phyloP scores from a whole-genome alignment of 495 filamentous ascomycete species.

The Podospora appendiculata region DNA sequence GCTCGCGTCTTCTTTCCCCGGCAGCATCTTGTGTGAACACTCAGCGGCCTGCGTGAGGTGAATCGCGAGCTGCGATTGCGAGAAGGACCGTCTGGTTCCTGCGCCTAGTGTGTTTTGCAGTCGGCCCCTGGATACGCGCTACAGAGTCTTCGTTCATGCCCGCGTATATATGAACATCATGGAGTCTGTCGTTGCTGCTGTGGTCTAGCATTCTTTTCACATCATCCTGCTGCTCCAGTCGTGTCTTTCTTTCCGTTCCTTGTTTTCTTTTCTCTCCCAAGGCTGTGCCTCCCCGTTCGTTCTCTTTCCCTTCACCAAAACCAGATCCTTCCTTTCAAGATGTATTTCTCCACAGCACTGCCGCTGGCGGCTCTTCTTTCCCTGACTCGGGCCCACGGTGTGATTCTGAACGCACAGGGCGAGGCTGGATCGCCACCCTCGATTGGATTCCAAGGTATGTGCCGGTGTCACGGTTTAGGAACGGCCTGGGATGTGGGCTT shows the following conservation, averaged over 20 bases:
- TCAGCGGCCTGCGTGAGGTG: background rate
- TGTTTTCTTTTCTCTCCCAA: background rate
- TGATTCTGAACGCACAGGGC: conserved; percentile 35
- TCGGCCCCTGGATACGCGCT: no score
- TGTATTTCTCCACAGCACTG: conserved; percentile 8
- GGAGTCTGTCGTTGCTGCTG: background rate
- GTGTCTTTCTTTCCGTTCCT: background rate
- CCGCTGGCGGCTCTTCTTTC: conserved; percentile 30
- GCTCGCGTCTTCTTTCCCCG: no score
- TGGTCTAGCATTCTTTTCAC: background rate
- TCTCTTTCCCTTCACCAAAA: background rate
- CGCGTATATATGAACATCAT: background rate
- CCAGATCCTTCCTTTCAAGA: background rate
- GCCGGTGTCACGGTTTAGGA: background rate
- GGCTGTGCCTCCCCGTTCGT: conserved; percentile 9
- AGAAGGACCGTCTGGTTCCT: background rate
- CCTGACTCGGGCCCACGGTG: conserved; percentile 31
- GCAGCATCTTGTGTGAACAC: background rate
- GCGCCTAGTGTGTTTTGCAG: no score
- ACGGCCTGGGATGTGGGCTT: background rate
- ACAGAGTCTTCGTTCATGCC: background rate
- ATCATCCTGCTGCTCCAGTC: background rate
- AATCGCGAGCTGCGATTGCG: background rate
- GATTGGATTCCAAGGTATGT: conserved; percentile 34
- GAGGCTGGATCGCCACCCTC: conserved; percentile 27